Evolutionary conservation across 495 filamentous ascomycete genomes (phyloP), one percentile per base, ranked within the genome.

Genomic region (Hypoxylon lienhwacheense): DNA sequence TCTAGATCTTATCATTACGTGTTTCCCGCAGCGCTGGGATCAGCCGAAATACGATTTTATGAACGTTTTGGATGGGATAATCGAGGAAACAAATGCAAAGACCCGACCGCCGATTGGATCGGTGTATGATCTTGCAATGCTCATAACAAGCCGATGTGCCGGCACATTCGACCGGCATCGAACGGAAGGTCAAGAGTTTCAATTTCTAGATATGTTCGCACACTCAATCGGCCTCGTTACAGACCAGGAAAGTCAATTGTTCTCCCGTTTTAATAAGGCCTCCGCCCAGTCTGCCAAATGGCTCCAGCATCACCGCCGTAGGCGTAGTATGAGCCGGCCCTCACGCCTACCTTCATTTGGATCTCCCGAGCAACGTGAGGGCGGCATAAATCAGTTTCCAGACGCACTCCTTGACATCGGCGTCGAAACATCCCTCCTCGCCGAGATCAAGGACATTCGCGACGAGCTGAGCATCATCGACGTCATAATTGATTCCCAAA

Each of bases 201-300:
- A 86, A 54, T 87, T 88, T 47, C 50, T 88, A 16, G 85, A 88
- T 52, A 87, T 88, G 82, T 88, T 88, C 53, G 85, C 87, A 52
- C 77, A 71, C 11, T 81, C 77, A 0, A 87, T 88, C 47, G 85
- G 85, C 32, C 74, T 78, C 32, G 83, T 75, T 2, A 88, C 83
- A 1, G 81, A 87, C 55, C 64, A 71, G 31, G 85, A 88, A 62
- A 85, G 81, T 10, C 57, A 79, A 1, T 76, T 88, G 2, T 88
- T 87, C 56, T 77, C 76, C 25, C 74, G 76, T 16, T 88, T 87
- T 69, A 85, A 86, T 52, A 64, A 64, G 11, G 83, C 84, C 0
- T 86, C 82, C 0, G 76, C 70, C 1, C 77, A 80, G 49, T 84
- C 84, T 5, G 81, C 81, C 1, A 61, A 72, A 6, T 86, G 84